Evolutionary conservation across 257 asterid genomes (phyloP).

Genomic region (Solanum etuberosum): DNA sequence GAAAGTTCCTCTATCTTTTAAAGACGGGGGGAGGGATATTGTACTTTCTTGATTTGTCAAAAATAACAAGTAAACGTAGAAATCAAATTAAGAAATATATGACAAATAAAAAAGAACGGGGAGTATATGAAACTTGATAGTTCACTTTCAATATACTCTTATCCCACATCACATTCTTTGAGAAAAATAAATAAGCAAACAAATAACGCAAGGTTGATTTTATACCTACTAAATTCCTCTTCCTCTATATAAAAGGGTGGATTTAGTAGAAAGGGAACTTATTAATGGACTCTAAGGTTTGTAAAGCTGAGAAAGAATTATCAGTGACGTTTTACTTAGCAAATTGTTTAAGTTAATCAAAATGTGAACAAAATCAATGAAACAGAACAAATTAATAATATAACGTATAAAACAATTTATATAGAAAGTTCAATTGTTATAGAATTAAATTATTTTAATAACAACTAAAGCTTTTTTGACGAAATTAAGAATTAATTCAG

Average conservation of each 20-base stretch:
- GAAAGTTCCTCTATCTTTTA: too few species aligned
- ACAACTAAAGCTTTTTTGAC: too few species aligned
- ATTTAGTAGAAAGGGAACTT: not conserved
- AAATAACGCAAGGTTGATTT: not conserved
- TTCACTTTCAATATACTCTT: not conserved
- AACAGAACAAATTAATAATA: not conserved
- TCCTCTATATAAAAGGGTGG: not conserved
- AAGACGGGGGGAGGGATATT: rapidly evolving
- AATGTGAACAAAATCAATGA: not conserved
- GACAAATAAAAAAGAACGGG: too few species aligned
- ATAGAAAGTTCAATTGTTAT: not conserved
- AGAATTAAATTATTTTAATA: too few species aligned
- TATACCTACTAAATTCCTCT: not conserved
- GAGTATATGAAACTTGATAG: not conserved
- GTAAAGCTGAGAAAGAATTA: not conserved
- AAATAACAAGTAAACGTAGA: too few species aligned
- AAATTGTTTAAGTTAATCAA: not conserved
- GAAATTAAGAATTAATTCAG: not conserved
- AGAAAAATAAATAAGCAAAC: not conserved
- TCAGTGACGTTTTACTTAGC: not conserved
- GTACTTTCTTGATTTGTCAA: not conserved
- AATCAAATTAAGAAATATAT: too few species aligned
- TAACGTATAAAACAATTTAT: too few species aligned
- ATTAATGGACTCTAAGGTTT: not conserved
- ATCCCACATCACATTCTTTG: not conserved